Evolutionary conservation across 768 basidiomycete species (phyloP).

Genomic region (Lyophyllum decastes): DNA sequence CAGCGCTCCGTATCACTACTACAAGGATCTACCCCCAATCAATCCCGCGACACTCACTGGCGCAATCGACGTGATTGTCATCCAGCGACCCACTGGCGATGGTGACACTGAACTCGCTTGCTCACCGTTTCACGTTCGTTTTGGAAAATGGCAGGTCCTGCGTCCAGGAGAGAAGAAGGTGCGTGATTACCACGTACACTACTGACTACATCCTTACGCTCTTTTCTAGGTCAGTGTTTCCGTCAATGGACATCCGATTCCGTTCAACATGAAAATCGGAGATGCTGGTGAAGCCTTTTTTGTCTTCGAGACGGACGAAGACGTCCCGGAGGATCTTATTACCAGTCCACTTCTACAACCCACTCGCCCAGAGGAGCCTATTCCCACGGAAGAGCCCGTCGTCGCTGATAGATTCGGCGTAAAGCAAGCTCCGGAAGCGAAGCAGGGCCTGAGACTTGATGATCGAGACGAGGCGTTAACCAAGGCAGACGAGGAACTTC

Average conservation of each 20-base stretch:
- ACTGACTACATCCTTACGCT: background rate
- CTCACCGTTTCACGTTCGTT: conserved; percentile 96
- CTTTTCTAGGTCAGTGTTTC: conserved; percentile 77
- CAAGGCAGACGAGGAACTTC: conserved; percentile 6
- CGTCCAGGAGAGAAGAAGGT: conserved; percentile 94
- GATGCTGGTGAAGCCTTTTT: conserved; percentile 99
- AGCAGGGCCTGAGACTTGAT: conserved; percentile 17
- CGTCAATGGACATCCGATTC: conserved; percentile 84
- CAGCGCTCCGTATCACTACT: conserved; percentile 87
- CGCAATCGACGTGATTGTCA: conserved; percentile 98
- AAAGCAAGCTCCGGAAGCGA: conserved; percentile 30
- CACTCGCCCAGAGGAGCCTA: conserved; percentile 45
- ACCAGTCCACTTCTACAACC: conserved; percentile 89
- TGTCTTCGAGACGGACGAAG: conserved; percentile 94
- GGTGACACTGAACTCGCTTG: conserved; percentile 76
- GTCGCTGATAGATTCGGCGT: conserved; percentile 44
- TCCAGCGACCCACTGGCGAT: conserved; percentile 68
- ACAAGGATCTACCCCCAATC: conserved; percentile 80
- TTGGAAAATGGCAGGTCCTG: conserved; percentile 96
- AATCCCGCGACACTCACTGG: conserved; percentile 97
- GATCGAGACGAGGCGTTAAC: conserved; percentile 3
- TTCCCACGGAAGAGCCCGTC: conserved; percentile 23
- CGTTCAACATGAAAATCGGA: conserved; percentile 97
- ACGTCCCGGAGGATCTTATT: conserved; percentile 90
- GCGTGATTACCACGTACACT: conserved; percentile 4